phyloP scores from a whole-genome alignment of 179 eudicot species.

The Patellifolia procumbens region DNA sequence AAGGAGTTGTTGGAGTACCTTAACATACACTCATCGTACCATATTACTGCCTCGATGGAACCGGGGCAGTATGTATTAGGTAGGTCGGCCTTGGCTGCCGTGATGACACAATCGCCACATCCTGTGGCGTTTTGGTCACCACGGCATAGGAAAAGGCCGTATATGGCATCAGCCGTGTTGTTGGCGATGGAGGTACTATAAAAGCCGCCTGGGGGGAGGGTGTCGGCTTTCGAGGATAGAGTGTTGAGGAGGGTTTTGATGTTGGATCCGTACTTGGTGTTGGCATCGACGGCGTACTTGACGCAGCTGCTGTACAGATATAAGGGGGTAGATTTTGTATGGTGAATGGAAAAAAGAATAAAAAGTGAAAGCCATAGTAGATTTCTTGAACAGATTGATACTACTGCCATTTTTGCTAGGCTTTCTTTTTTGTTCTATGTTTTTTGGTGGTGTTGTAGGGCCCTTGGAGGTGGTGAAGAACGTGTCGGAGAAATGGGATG shows the following conservation, averaged over 20 bases:
- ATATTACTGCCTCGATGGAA: constrained; percentile 17
- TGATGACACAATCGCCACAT: constrained; percentile 31
- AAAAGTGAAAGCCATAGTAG: background rate
- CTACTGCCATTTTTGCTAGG: background rate
- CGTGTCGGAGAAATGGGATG: no score
- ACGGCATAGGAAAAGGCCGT: constrained; percentile 46
- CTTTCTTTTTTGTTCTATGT: background rate
- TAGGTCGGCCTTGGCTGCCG: constrained; percentile 18
- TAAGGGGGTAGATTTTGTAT: background rate
- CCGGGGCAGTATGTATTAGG: constrained; percentile 25
- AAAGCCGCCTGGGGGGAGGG: constrained; percentile 14
- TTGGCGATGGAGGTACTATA: constrained; percentile 3
- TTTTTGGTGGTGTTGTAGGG: no score
- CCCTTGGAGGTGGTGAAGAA: no score
- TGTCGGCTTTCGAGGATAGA: background rate
- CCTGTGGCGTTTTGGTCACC: constrained; percentile 29
- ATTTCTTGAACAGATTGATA: background rate
- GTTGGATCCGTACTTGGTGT: background rate
- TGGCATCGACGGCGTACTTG: background rate
- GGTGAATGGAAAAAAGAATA: background rate
- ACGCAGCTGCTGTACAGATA: background rate
- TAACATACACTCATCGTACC: constrained; percentile 41
- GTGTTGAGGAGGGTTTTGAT: background rate
- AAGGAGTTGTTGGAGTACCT: constrained; percentile 36
- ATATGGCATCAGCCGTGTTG: constrained; percentile 14